A percentile compares a stretch with the other conserved stretches of the same genome.
Conservation (phyloP, 257 asterid genomes). For the Solanum dulcamara region DNA sequence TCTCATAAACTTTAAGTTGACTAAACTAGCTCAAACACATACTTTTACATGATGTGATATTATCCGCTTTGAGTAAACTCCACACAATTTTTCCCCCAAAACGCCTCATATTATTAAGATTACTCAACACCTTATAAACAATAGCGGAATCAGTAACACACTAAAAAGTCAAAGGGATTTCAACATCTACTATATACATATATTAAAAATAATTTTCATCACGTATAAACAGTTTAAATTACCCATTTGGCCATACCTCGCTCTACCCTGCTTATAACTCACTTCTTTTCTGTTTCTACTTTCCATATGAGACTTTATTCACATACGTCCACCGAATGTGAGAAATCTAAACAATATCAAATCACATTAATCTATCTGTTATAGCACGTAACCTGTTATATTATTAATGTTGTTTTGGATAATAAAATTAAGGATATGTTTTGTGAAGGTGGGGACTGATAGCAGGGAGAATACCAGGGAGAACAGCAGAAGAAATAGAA, state of each 20-base stretch:
- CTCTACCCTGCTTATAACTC: background rate
- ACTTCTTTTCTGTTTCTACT: background rate
- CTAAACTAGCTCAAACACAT: background rate
- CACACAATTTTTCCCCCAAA: background rate
- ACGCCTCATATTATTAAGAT: background rate
- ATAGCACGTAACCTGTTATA: background rate
- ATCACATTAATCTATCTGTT: background rate
- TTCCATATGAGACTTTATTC: background rate
- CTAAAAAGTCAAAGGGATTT: no score
- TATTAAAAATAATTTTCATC: no score
- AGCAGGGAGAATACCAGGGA: slow-evolving; percentile 68
- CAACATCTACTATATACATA: background rate
- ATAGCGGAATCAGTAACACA: background rate
- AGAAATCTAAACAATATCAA: background rate
- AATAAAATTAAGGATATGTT: background rate
- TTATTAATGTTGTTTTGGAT: background rate
- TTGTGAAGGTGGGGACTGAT: slow-evolving; percentile 49
- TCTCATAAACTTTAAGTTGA: background rate
- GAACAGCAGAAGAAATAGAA: slow-evolving; percentile 47
- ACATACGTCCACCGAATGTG: background rate
- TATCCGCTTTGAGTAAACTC: background rate
- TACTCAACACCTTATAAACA: background rate
- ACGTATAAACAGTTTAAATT: no score
- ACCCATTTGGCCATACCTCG: background rate
- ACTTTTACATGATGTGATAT: background rate